A percentile compares a stretch with the other conserved stretches of the same genome.
Evolutionary conservation across 495 filamentous ascomycete species (phyloP).

Genomic region (Penicillium psychrofluorescens): DNA sequence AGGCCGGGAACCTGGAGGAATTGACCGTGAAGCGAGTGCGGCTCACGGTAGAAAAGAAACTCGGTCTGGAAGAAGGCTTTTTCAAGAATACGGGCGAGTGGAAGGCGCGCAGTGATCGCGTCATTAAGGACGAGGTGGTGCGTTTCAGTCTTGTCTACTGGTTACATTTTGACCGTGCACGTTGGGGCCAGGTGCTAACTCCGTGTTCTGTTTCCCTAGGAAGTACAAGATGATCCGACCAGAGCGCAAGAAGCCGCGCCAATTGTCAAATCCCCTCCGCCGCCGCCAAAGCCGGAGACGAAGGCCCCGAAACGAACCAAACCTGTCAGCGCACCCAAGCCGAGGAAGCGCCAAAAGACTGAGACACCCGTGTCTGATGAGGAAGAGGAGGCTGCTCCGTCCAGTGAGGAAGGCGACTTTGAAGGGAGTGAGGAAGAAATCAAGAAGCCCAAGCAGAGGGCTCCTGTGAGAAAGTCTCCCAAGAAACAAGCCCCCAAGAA

Average conservation of each 20-base stretch:
- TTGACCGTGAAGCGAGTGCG: slow-evolving; percentile 74
- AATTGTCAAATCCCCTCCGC: slow-evolving; percentile 3
- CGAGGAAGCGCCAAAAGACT: slow-evolving; percentile 32
- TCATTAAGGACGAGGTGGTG: slow-evolving; percentile 69
- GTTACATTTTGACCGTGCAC: background rate
- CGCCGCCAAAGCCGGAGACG: slow-evolving; percentile 15
- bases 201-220: slow-evolving; percentile 6
- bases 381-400: background rate
- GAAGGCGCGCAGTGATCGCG: slow-evolving; percentile 70
- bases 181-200: slow-evolving; percentile 1
- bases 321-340: slow-evolving; percentile 8
- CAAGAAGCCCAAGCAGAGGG: slow-evolving; percentile 15
- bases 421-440: slow-evolving; percentile 20
- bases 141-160: slow-evolving; percentile 15
- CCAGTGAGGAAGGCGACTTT: slow-evolving; percentile 7
- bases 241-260: slow-evolving; percentile 5
- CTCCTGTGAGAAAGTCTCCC: slow-evolving; percentile 15
- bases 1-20: slow-evolving; percentile 49
- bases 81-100: slow-evolving; percentile 58
- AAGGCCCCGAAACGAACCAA: slow-evolving; percentile 23
- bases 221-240: slow-evolving; percentile 22
- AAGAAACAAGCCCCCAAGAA: slow-evolving; percentile 20
- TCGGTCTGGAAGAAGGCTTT: slow-evolving; percentile 61
- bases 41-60: slow-evolving; percentile 53
- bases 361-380: slow-evolving; percentile 22